Evolutionary conservation across 208 protist genomes (phyloP).

Genomic region (Trichomonas gallinae): DNA sequence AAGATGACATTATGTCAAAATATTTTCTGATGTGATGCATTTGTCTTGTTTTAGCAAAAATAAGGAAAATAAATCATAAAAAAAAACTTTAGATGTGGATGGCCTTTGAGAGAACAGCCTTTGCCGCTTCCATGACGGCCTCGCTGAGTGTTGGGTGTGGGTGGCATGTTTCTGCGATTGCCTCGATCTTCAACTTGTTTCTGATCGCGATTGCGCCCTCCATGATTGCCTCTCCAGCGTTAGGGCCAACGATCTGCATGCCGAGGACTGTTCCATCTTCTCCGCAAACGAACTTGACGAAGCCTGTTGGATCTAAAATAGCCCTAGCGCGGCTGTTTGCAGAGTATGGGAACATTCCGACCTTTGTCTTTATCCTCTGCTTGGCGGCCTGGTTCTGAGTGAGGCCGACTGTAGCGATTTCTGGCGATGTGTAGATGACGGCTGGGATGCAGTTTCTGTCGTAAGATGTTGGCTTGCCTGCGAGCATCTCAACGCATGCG

Average conservation of each 20-base stretch:
- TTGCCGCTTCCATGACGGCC: constrained; percentile 7
- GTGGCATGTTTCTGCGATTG: neutral
- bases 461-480: constrained; percentile 66
- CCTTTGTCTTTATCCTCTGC: constrained; percentile 45
- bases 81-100: neutral
- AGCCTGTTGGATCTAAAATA: constrained; percentile 30
- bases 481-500: constrained; percentile 47
- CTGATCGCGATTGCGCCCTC: neutral
- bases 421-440: constrained; percentile 97
- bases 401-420: constrained; percentile 49
- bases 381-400: constrained; percentile 35
- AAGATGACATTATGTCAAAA: too few relatives aligned
- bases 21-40: too few relatives aligned
- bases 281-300: constrained; percentile 34
- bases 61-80: neutral
- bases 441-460: constrained; percentile 81
- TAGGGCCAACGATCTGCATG: constrained; percentile 13
- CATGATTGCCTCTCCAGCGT: constrained; percentile 17
- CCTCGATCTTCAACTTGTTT: neutral
- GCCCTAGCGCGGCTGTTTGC: constrained; percentile 91
- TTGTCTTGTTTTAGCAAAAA: too few relatives aligned
- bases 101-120: neutral
- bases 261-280: neutral
- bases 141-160: constrained; percentile 22
- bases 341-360: constrained; percentile 90